A percentile compares a stretch with the other conserved stretches of the same genome.
Evolutionary conservation across 2,329 filamentous ascomycete genomes (phyloP).

Genomic region (Trichophyton benhamiae): DNA sequence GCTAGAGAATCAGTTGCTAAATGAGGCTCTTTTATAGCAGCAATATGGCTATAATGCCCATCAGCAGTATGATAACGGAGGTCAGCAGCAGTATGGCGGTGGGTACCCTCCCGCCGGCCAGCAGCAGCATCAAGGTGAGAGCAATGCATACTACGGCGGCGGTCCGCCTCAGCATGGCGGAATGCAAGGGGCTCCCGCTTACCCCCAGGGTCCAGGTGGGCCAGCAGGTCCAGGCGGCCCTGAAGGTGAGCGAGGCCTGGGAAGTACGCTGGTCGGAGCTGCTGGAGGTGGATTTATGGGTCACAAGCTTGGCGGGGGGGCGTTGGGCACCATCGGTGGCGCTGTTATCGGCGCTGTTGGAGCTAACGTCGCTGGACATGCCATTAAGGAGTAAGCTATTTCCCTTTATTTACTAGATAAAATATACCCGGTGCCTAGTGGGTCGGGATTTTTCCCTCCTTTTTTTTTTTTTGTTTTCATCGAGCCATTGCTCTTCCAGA

Average conservation of each 20-base stretch:
- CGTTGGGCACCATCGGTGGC: constrained; percentile 24
- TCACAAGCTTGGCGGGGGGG: constrained; percentile 25
- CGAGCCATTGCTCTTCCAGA: not conserved
- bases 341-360: constrained; percentile 24
- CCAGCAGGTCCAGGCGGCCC: constrained; percentile 11
- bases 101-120: constrained; percentile 17
- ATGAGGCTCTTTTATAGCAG: not conserved
- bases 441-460: not conserved
- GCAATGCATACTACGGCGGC: constrained; percentile 22
- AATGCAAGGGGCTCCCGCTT: constrained; percentile 4
- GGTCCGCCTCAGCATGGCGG: constrained; percentile 4
- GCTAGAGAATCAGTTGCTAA: not conserved
- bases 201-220: not conserved
- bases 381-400: constrained; percentile 19
- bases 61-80: constrained; percentile 8
- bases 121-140: constrained; percentile 20
- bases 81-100: constrained; percentile 12
- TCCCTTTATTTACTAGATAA: not conserved
- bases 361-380: constrained; percentile 18
- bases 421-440: too few relatives aligned
- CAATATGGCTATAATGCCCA: not conserved
- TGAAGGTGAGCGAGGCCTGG: constrained; percentile 26
- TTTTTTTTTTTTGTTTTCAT: not conserved
- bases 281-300: constrained; percentile 27
- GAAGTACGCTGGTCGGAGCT: constrained; percentile 27